Evolutionary conservation across 805 yeast species (phyloP).

Genomic region (Candida namnaoensis): DNA sequence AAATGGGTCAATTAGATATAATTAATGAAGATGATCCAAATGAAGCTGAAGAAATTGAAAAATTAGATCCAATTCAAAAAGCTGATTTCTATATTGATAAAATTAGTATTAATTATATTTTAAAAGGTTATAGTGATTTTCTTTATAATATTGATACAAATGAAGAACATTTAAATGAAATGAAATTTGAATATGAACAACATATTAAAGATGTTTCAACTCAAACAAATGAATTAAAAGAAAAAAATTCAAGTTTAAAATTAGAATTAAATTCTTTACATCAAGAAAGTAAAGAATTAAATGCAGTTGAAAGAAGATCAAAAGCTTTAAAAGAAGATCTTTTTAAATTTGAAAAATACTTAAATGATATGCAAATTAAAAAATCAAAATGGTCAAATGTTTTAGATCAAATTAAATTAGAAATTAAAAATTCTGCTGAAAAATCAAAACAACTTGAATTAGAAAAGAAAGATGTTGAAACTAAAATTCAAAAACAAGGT

Average conservation of each 20-base stretch:
- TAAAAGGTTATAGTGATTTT: slow-evolving; percentile 60
- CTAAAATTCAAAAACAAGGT: slow-evolving; percentile 42
- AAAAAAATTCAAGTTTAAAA: slow-evolving; percentile 30
- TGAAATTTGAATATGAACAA: slow-evolving; percentile 45
- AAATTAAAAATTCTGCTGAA: slow-evolving; percentile 34
- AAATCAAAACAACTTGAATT: slow-evolving; percentile 33
- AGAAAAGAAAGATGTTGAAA: slow-evolving; percentile 31
- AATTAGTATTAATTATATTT: slow-evolving; percentile 50
- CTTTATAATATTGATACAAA: slow-evolving; percentile 59
- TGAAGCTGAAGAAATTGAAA: slow-evolving; percentile 4
- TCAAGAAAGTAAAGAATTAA: slow-evolving; percentile 36
- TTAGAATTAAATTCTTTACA: slow-evolving; percentile 31
- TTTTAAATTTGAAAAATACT: slow-evolving; percentile 61
- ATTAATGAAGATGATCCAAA: slow-evolving; percentile 5
- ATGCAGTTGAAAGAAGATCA: slow-evolving; percentile 45
- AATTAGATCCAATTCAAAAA: slow-evolving; percentile 20
- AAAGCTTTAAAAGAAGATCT: slow-evolving; percentile 65
- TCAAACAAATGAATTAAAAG: slow-evolving; percentile 33
- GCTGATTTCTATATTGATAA: slow-evolving; percentile 28
- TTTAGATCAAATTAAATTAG: slow-evolving; percentile 47
- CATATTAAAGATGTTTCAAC: slow-evolving; percentile 39
- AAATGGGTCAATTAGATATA: slow-evolving; percentile 4
- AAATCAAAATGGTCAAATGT: slow-evolving; percentile 56
- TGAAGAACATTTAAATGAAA: slow-evolving; percentile 39
- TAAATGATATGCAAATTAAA: slow-evolving; percentile 56